Base-by-base conservation (phyloP, 768 basidiomycete species). In the Sistotremastrum niveocremeum region DNA sequence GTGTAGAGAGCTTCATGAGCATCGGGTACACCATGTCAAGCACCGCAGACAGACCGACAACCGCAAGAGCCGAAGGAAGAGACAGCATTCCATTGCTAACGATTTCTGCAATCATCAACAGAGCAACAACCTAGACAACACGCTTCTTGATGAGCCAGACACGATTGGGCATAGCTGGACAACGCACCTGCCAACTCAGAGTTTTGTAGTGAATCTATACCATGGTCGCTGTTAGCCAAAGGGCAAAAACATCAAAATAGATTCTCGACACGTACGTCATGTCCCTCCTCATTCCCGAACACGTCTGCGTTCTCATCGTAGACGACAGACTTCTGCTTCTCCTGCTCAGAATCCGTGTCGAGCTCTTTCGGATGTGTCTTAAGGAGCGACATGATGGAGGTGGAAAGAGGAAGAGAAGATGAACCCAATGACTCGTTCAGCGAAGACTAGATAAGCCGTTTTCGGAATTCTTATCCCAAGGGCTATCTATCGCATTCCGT, bases 91-190 rank as follows among this genome's bases (percentile, higher is more conserved):
- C 74, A 56, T 74, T 75, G 56, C 69, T 71, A 34, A 76, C 72
- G 29, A 74, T 73, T 54, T 74, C 73, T 38, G 73, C 72, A 44
- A 74, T 73, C 74, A 76, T 76, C 12, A 76, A 57, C 43, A 73
- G 50, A 29, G 62, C 58, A 6, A 74, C 69, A 48, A 73, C 70
- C 71, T 74, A 45, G 20, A 36, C 6, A 34, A 33, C 6, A 5
- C 29, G 11, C 34, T 34, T 20, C 11, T 39, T 34, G 4, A 46
- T 42, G 33, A 20, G 34, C 12, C 34, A 7, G n/a, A 12, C 35
- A 39, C 20, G 28, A 39, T 28, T 12, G 12, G 20, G 20, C 33
- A 34, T 40, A 7, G 33, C 41, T 36, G 46, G 35, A 37, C 6
- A 12, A 20, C 34, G 38, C 32, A 50, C 47, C 65, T 69, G 71